Conservation (phyloP, 345 rosid species). For the Dimocarpus longan region DNA sequence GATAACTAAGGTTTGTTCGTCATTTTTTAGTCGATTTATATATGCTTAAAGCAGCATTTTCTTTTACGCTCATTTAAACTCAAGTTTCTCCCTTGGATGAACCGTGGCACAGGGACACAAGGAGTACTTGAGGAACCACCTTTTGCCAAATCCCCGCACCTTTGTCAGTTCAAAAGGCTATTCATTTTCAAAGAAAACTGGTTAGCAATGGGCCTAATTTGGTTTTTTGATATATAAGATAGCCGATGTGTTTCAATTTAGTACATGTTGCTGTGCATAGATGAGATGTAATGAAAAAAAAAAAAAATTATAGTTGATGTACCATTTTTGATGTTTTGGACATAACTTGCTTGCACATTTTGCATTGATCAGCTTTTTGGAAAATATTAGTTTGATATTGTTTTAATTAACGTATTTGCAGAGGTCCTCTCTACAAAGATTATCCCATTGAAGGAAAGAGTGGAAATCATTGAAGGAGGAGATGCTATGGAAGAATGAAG, state of each 20-base stretch:
- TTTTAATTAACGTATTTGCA: constrained; percentile 34
- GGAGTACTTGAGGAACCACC: constrained; percentile 78
- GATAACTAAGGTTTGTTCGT: constrained; percentile 64
- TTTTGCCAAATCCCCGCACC: constrained; percentile 77
- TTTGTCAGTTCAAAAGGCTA: constrained; percentile 59
- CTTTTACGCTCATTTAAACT: constrained; percentile 13
- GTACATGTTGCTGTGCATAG: background rate
- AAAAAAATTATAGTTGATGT: background rate
- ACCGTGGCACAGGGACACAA: constrained; percentile 55
- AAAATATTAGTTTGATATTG: background rate
- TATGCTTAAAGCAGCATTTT: constrained; percentile 2
- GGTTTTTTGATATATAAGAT: background rate
- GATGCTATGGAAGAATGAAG: constrained; percentile 80
- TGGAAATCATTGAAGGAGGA: constrained; percentile 54
- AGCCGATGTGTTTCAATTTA: background rate
- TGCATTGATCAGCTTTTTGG: background rate
- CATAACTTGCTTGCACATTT: background rate
- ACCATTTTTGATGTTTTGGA: background rate
- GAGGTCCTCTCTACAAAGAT: constrained; percentile 77
- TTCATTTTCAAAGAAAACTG: constrained; percentile 71
- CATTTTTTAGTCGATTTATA: constrained; percentile 9
- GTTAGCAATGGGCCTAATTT: constrained; percentile 34
- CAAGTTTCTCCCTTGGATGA: constrained; percentile 16
- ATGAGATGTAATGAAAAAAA: background rate
- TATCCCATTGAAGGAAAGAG: constrained; percentile 59